phyloP scores from a whole-genome alignment of 1,284 basidiomycete species.

The Flammula alnicola region DNA sequence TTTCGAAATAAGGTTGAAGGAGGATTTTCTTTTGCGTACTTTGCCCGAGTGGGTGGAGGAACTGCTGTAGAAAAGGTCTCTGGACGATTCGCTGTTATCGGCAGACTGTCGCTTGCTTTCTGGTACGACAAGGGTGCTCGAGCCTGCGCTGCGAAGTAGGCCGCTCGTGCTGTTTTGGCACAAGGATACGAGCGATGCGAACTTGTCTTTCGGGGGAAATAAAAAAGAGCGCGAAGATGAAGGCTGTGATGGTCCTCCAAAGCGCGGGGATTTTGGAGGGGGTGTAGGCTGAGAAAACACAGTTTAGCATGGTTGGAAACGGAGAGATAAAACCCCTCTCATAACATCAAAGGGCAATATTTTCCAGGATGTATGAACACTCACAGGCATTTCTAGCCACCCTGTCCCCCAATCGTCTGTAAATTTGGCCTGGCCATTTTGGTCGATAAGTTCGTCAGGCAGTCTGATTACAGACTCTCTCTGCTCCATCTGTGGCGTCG shows the following conservation, averaged over 20 bases:
- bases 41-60: slow-evolving; percentile 34
- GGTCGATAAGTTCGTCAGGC: slow-evolving; percentile 31
- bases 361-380: slow-evolving; percentile 27
- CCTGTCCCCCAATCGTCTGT: slow-evolving; percentile 9
- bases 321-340: slow-evolving; percentile 17
- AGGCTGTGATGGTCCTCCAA: slow-evolving; percentile 4
- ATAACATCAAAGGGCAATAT: slow-evolving; percentile 43
- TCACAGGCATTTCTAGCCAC: slow-evolving; percentile 22
- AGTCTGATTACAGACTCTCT: slow-evolving; percentile 24
- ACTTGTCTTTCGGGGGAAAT: slow-evolving; percentile 44
- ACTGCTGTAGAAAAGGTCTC: slow-evolving; percentile 36
- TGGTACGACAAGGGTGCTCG: slow-evolving; percentile 34
- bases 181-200: slow-evolving; percentile 40
- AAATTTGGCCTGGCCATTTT: slow-evolving; percentile 30
- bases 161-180: slow-evolving; percentile 37
- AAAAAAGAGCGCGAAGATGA: slow-evolving; percentile 27
- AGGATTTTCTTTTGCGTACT: slow-evolving; percentile 42
- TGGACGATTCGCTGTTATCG: slow-evolving; percentile 35
- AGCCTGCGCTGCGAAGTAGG: slow-evolving; percentile 28
- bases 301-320: slow-evolving; percentile 1
- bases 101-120: slow-evolving; percentile 36
- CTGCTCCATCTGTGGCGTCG: slow-evolving; percentile 19
- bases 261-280: slow-evolving; percentile 33
- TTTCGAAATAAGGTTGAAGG: slow-evolving; percentile 35
- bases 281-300: slow-evolving; percentile 37